Percentiles rank a stretch among this genome's conserved stretches.
Evolutionary conservation across 345 rosid genomes (phyloP).

Genomic region (Hibiscus mutabilis): DNA sequence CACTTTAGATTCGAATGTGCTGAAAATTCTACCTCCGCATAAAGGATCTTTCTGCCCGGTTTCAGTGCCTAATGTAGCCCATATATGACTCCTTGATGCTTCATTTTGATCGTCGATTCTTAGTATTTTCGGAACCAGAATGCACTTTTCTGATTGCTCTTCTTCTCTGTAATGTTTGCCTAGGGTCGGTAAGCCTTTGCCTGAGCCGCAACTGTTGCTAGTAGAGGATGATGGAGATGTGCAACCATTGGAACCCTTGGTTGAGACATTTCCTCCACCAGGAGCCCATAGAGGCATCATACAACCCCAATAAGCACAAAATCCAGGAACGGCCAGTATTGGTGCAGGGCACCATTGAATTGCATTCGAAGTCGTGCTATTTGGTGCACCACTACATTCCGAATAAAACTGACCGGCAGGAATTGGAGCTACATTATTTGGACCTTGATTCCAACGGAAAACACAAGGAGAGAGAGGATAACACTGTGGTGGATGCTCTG

Average conservation of each 20-base stretch:
- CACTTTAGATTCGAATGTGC: conserved; percentile 22
- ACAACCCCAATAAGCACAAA: conserved; percentile 50
- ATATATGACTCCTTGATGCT: conserved; percentile 41
- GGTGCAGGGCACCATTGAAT: conserved; percentile 51
- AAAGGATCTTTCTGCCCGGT: conserved; percentile 28
- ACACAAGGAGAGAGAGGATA: conserved; percentile 39
- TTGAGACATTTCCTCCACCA: conserved; percentile 26
- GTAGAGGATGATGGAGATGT: conserved; percentile 42
- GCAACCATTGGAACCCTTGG: conserved; percentile 25
- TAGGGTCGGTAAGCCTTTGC: conserved; percentile 41
- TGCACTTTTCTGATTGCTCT: conserved; percentile 31
- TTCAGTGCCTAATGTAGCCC: conserved; percentile 36
- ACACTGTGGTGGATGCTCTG: conserved; percentile 19
- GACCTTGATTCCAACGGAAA: conserved; percentile 38
- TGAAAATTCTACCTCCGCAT: conserved; percentile 24
- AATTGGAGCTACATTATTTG: conserved; percentile 23
- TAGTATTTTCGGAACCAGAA: conserved; percentile 46
- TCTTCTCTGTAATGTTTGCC: conserved; percentile 73
- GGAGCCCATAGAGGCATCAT: conserved; percentile 41
- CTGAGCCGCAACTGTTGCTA: conserved; percentile 35
- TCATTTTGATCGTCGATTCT: conserved; percentile 41
- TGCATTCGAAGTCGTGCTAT: conserved; percentile 18
- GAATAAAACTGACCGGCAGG: conserved; percentile 24
- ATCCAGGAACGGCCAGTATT: conserved; percentile 35
- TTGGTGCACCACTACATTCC: conserved; percentile 21